A percentile compares a stretch with the other conserved stretches of the same genome.
Evolutionary conservation across 2,329 filamentous ascomycete genomes (phyloP).

Genomic region (Chaetomiaceae sp.): DNA sequence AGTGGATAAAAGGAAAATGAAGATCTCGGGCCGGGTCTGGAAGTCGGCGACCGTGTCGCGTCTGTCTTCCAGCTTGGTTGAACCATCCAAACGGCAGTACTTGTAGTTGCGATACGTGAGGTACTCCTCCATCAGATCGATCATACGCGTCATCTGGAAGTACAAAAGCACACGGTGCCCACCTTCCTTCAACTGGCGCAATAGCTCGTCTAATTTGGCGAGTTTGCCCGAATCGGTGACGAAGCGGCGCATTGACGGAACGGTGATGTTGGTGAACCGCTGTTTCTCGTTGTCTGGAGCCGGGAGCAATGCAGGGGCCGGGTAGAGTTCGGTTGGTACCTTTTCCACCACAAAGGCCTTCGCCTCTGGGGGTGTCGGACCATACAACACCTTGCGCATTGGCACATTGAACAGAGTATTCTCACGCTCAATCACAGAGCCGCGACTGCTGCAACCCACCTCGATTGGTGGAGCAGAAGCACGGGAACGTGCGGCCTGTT

Average conservation of each 20-base stretch:
- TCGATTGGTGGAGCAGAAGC: constrained; percentile 84
- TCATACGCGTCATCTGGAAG: constrained; percentile 99
- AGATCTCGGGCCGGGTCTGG: constrained; percentile 90
- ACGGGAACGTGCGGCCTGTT: constrained; percentile 73
- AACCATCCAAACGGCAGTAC: constrained; percentile 93
- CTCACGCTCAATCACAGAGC: constrained; percentile 61
- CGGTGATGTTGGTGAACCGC: constrained; percentile 83
- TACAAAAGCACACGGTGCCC: constrained; percentile 92
- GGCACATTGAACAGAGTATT: constrained; percentile 72
- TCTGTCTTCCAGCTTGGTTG: constrained; percentile 93
- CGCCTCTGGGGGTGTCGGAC: constrained; percentile 61
- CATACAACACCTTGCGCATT: constrained; percentile 72
- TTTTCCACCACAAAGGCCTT: constrained; percentile 69
- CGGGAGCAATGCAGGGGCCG: constrained; percentile 64
- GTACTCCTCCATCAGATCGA: constrained; percentile 98
- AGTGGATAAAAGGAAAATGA: constrained; percentile 93
- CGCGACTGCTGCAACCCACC: constrained; percentile 67
- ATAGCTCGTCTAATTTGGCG: constrained; percentile 79
- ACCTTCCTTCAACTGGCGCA: constrained; percentile 85
- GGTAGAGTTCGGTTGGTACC: constrained; percentile 61
- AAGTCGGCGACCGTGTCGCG: constrained; percentile 96
- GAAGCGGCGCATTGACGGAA: constrained; percentile 95
- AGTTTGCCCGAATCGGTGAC: constrained; percentile 97
- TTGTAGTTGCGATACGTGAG: constrained; percentile 98
- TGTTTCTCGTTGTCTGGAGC: constrained; percentile 74